A percentile compares a stretch with the other conserved stretches of the same genome.
phyloP scores from a whole-genome alignment of 2,329 filamentous ascomycete species.

The Phoma sp. region DNA sequence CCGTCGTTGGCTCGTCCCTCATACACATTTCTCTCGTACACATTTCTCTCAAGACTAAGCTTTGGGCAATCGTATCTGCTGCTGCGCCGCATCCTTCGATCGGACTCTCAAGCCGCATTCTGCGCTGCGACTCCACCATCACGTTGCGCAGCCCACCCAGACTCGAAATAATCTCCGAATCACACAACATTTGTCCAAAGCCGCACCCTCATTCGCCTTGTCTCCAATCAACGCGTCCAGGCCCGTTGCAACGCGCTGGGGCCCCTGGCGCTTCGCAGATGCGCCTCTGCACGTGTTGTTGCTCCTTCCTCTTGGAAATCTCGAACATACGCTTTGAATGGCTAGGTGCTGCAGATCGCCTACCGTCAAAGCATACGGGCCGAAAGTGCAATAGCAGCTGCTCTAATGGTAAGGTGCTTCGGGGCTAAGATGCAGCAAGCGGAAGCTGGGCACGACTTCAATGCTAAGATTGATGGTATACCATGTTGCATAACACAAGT shows the following conservation, averaged over 20 bases:
- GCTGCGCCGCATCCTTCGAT: conserved; percentile 4
- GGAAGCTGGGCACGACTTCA: no score
- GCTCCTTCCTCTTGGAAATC: background rate
- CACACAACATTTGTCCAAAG: conserved; percentile 23
- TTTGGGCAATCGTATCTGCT: background rate
- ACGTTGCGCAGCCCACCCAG: conserved; percentile 2
- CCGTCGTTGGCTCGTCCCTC: background rate
- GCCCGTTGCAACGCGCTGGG: background rate
- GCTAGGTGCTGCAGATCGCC: background rate
- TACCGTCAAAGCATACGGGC: background rate
- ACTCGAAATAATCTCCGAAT: conserved; percentile 31
- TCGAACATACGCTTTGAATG: background rate
- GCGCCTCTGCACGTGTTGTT: conserved; percentile 8
- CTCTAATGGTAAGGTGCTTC: no score
- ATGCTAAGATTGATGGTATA: no score
- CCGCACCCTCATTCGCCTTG: conserved; percentile 10
- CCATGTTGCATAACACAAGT: no score
- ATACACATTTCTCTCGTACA: no score
- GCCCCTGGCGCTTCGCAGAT: background rate
- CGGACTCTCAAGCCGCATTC: background rate
- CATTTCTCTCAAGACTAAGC: no score
- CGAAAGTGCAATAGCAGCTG: background rate
- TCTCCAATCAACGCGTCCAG: conserved; percentile 21
- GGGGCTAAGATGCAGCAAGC: no score
- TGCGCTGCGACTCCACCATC: background rate